Evolutionary conservation across 1,284 basidiomycete species (phyloP).

Genomic region (Ustilago bromivora): DNA sequence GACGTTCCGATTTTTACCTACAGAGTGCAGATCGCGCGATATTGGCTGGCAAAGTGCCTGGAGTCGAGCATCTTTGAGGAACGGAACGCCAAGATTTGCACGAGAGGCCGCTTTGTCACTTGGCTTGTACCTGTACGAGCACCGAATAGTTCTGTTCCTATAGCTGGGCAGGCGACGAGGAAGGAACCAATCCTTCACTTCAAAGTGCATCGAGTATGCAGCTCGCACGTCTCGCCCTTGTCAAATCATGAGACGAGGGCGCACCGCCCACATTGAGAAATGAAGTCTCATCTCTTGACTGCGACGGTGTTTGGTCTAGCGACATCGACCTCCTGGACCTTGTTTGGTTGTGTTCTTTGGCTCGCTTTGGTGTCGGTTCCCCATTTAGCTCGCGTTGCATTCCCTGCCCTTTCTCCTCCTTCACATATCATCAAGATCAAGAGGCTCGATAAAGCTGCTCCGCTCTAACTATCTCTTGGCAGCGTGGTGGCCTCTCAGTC

Average conservation of each 20-base stretch:
- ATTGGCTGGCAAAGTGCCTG: background rate
- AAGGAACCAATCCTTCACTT: background rate
- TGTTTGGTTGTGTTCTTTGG: conserved; percentile 5
- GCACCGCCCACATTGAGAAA: background rate
- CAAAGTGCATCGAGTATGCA: background rate
- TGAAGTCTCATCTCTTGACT: background rate
- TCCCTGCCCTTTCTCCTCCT: background rate
- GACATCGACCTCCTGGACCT: background rate
- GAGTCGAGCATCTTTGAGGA: background rate
- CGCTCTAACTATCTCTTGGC: background rate
- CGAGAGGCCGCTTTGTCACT: conserved; percentile 5
- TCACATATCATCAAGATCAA: background rate
- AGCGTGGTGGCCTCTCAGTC: background rate
- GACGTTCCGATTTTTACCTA: conserved; percentile 13
- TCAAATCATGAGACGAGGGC: background rate
- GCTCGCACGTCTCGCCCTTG: background rate
- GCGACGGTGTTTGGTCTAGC: background rate
- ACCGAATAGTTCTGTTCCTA: background rate
- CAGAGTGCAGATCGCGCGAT: conserved; percentile 23
- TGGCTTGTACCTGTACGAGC: background rate
- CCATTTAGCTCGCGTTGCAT: conserved; percentile 8
- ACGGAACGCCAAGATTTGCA: conserved; percentile 1
- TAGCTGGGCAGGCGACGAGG: background rate
- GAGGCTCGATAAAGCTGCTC: background rate
- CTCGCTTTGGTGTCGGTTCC: conserved; percentile 2